Conservation (phyloP, 2,329 filamentous ascomycete species). For the Stemphylium beticola region DNA sequence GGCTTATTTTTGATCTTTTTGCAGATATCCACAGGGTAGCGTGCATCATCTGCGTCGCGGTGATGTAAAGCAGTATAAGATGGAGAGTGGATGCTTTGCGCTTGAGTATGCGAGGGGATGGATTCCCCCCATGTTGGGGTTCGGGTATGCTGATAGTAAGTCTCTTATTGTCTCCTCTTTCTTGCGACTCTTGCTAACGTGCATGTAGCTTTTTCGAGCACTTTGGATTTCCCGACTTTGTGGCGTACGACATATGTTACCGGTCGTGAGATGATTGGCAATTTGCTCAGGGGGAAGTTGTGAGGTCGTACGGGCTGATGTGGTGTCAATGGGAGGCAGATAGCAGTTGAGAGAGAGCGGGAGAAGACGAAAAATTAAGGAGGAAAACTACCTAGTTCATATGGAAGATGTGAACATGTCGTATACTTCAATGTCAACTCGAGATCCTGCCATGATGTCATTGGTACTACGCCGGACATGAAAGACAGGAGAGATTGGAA, state of each 20-base stretch:
- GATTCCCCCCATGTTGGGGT: slow-evolving; percentile 92
- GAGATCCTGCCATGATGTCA: no score
- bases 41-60: slow-evolving; percentile 77
- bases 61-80: slow-evolving; percentile 80
- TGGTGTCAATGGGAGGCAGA: no score
- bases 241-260: slow-evolving; percentile 80
- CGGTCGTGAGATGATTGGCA: slow-evolving; percentile 75
- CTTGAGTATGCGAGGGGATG: slow-evolving; percentile 85
- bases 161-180: slow-evolving; percentile 1
- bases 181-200: not conserved
- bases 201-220: slow-evolving; percentile 67
- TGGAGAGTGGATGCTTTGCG: slow-evolving; percentile 78
- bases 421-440: no score
- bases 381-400: no score
- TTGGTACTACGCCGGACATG: no score
- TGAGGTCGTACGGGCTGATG: slow-evolving; percentile 3
- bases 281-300: slow-evolving; percentile 57
- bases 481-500: no score
- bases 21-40: slow-evolving; percentile 69
- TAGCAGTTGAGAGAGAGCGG: no score
- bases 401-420: no score
- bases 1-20: not conserved
- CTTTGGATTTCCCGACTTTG: slow-evolving; percentile 82
- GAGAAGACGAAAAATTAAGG: no score
- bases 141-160: slow-evolving; percentile 78